phyloP scores from a whole-genome alignment of 1,139 yeast species.

The Hyphopichia khmerensis region DNA sequence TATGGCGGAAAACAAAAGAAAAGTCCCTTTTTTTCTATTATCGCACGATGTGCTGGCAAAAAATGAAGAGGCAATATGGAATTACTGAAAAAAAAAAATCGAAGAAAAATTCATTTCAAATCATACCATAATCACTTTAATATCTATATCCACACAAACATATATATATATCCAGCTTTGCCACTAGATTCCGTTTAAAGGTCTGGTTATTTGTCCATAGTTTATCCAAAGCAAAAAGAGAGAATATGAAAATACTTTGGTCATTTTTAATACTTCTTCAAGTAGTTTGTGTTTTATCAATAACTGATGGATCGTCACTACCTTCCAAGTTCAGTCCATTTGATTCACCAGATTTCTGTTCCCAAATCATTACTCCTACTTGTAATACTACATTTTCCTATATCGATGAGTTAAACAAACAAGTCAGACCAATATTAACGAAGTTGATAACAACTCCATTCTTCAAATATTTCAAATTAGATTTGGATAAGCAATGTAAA shows the following conservation, averaged over 20 bases:
- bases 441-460: conserved; percentile 66
- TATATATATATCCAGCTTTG: too few relatives aligned
- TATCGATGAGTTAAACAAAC: conserved; percentile 37
- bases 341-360: conserved; percentile 47
- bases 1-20: neutral
- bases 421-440: conserved; percentile 49
- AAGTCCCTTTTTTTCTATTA: neutral
- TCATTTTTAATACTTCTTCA: conserved; percentile 1
- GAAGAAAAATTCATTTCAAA: too few relatives aligned
- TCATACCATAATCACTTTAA: neutral
- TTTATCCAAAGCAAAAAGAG: too few relatives aligned
- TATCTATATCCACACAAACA: too few relatives aligned
- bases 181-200: too few relatives aligned
- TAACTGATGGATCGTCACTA: neutral
- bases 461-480: conserved; percentile 84
- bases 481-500: conserved; percentile 84
- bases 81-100: neutral
- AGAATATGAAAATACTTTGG: neutral
- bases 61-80: neutral
- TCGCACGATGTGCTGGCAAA: conserved; percentile 4
- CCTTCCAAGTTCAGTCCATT: conserved; percentile 25
- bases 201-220: too few relatives aligned
- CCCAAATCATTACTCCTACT: conserved; percentile 46
- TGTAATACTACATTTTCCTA: conserved; percentile 50
- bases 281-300: neutral